Conservation (phyloP, 371 early-diverging fungal species). For the Encephalitozoon intestinalis region DNA sequence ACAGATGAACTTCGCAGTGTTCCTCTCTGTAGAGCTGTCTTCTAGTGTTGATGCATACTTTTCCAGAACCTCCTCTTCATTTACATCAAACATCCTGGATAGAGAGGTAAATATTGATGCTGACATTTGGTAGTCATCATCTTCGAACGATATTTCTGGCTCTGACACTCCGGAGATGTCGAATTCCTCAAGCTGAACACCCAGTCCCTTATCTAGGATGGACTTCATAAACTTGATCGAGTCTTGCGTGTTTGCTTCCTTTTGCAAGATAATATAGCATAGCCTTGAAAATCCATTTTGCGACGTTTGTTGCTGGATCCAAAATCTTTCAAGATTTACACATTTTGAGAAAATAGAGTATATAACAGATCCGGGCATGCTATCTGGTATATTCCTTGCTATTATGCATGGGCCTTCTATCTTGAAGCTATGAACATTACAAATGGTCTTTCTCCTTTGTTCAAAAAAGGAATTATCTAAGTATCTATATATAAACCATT, state of each 20-base stretch:
- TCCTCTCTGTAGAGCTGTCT: neutral
- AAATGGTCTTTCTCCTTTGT: neutral
- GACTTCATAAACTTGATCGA: neutral
- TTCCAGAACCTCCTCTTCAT: neutral
- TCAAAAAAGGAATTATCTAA: neutral
- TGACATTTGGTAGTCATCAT: neutral
- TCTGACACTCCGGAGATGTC: neutral
- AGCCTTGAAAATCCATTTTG: neutral
- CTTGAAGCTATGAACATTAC: neutral
- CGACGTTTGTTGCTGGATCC: neutral
- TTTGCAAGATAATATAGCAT: neutral
- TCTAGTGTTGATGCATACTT: neutral
- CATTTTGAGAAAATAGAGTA: neutral
- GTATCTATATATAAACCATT: conserved; percentile 21
- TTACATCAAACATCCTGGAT: neutral
- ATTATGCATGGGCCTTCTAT: neutral
- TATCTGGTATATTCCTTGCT: neutral
- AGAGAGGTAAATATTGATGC: neutral
- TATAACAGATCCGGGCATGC: neutral
- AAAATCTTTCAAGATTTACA: neutral
- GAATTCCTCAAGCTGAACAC: neutral
- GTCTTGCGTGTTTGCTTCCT: neutral
- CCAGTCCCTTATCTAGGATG: neutral
- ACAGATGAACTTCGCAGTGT: neutral
- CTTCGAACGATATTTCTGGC: neutral